Base-by-base conservation (phyloP, 2,329 filamentous ascomycete species). In the Epicoccum nigrum region DNA sequence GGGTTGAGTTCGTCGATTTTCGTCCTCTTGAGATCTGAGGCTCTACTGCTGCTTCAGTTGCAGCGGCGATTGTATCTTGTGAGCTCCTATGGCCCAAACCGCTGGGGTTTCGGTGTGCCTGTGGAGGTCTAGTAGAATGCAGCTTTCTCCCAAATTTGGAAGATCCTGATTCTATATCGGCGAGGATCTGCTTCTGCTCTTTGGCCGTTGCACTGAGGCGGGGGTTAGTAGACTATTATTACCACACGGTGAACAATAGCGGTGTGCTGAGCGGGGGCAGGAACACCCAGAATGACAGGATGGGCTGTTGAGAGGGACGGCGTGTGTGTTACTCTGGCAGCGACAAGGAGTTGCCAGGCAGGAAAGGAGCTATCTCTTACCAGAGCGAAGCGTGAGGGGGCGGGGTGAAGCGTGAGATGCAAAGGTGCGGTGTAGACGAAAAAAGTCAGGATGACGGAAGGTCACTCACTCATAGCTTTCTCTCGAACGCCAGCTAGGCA, bases 391-490 rank as follows among this genome's bases (percentile, higher is more conserved):
- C 46, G 43, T 38, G 33, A 46, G 21, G 32, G 45, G 32, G 45
- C 30, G 33, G 23, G 19, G 41, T 52, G 43, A 27, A 33, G 49
- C 43, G 45, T 35, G 44, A 34, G 23, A 31, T 39, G 49, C 49
- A 50, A 60, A 55, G 48, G 35, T 44, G 55, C 48, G 58, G 58
- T 58, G 61, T 50, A 49, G 45, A 49, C 12, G 54, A 51, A 54
- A 58, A 47, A 46, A 48, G 42, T 50, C 49, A 31, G 39, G 51
- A 53, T 45, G 40, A 48, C 50, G 45, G 50, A 51, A 44, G 50
- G 32, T 46, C 43, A 69, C 70, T 72, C 63, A 74, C 71, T 73
- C 70, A 62, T 72, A 72, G 70, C 70, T 74, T 58, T 67, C 64
- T 51, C 69, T 70, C 58, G 68, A 68, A 54, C 68, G 68, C 70